Conservation (phyloP, 306 rosid genomes). For the Medicago ruthenica region DNA sequence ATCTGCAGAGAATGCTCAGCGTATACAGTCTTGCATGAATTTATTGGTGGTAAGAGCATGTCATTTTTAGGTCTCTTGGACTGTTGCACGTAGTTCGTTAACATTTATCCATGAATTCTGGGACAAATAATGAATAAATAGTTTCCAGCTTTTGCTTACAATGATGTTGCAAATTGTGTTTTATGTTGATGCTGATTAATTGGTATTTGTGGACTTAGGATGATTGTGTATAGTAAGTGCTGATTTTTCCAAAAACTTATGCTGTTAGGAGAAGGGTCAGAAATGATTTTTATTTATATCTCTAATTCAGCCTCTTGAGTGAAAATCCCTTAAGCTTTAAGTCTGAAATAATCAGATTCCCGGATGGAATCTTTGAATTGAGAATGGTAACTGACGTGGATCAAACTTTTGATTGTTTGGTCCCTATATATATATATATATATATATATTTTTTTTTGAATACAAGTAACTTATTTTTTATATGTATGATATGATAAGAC, state of each 20-base stretch:
- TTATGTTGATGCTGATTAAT: conserved; percentile 12
- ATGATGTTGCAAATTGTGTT: conserved; percentile 20
- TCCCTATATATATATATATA: neutral
- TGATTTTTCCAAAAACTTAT: conserved; percentile 8
- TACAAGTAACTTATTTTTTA: too few relatives aligned
- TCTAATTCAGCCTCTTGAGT: neutral
- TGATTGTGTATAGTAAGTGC: conserved; percentile 11
- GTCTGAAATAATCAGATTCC: neutral
- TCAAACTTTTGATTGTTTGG: conserved; percentile 10
- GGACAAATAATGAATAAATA: neutral
- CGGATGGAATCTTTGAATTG: conserved; percentile 4
- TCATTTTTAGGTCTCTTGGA: conserved; percentile 34
- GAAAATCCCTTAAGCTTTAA: conserved; percentile 26
- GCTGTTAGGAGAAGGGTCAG: neutral
- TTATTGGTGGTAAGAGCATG: conserved; percentile 79
- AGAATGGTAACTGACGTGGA: neutral
- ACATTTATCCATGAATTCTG: conserved; percentile 29
- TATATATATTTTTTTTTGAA: neutral
- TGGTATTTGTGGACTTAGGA: conserved; percentile 26
- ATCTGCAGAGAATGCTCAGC: conserved; percentile 59
- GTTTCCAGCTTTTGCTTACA: conserved; percentile 22
- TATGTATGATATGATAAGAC: neutral
- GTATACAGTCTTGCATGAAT: conserved; percentile 68
- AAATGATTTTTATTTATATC: conserved; percentile 20
- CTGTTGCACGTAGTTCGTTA: conserved; percentile 16